Conservation (phyloP, 495 filamentous ascomycete species). For the Staphylotrichum tortipilum region DNA sequence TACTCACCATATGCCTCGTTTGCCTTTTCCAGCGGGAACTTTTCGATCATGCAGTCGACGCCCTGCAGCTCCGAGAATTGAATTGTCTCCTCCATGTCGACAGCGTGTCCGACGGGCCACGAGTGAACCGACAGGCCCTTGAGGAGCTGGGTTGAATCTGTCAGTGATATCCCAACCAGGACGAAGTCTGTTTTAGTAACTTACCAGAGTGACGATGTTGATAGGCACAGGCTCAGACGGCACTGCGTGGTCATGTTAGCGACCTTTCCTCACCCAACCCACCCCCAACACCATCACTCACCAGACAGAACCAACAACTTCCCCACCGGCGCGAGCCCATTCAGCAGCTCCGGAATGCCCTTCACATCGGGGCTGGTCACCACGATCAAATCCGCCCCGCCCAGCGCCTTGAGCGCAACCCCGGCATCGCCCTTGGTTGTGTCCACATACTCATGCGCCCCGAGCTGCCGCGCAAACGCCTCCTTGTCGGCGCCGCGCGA, state of each 20-base stretch:
- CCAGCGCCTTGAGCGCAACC: constrained; percentile 45
- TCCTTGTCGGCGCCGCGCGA: constrained; percentile 50
- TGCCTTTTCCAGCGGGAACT: constrained; percentile 49
- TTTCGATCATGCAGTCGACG: constrained; percentile 57
- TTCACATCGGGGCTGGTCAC: constrained; percentile 53
- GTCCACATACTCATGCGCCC: constrained; percentile 63
- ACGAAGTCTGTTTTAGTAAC: no score
- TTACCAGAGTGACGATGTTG: not conserved
- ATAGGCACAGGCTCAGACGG: no score
- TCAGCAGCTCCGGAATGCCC: constrained; percentile 45
- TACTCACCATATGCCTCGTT: constrained; percentile 40
- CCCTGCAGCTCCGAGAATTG: constrained; percentile 48
- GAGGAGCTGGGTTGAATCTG: no score
- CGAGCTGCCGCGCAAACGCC: constrained; percentile 50
- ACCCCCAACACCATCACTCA: not conserved
- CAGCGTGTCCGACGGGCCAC: constrained; percentile 56
- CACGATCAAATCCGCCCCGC: constrained; percentile 55
- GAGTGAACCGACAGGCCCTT: constrained; percentile 41
- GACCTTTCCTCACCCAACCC: no score
- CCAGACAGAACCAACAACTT: constrained; percentile 38
- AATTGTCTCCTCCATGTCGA: constrained; percentile 60
- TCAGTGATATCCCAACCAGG: no score
- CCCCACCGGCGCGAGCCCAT: constrained; percentile 47
- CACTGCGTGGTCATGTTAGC: no score
- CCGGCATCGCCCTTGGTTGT: constrained; percentile 44